Evolutionary conservation across 108 stramenopile species (phyloP).

Genomic region (Cylindrotheca fusiformis): DNA sequence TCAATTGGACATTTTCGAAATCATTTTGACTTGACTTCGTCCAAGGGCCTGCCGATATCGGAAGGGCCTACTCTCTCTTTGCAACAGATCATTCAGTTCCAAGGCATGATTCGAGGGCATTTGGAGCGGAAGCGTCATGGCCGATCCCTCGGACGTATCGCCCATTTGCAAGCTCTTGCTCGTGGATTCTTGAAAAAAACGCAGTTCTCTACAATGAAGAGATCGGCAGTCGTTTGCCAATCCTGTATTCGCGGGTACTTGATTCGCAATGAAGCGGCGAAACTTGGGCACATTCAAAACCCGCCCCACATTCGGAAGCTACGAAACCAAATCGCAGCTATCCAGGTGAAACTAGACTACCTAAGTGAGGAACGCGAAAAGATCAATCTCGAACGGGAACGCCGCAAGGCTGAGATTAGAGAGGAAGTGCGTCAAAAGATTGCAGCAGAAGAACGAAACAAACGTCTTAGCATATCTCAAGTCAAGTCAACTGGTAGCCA

Average conservation of each 20-base stretch:
- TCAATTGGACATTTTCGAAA: too few relatives aligned
- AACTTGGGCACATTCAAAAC: not conserved
- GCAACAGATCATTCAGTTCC: not conserved
- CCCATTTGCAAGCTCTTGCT: not conserved
- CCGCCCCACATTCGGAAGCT: not conserved
- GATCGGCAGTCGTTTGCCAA: not conserved
- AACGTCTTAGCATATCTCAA: not conserved
- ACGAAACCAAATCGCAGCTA: not conserved
- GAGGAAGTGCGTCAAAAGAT: not conserved
- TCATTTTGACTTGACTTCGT: too few relatives aligned
- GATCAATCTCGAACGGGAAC: not conserved
- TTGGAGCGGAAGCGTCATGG: not conserved
- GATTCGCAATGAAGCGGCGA: not conserved
- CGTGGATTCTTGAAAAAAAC: not conserved
- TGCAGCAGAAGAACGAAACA: not conserved
- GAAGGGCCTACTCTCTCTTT: not conserved
- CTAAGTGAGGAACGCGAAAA: not conserved
- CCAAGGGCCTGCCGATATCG: too few relatives aligned
- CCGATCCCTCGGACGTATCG: not conserved
- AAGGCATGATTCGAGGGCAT: not conserved
- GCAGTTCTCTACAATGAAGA: not conserved
- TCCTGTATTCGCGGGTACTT: not conserved
- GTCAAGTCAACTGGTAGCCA: not conserved
- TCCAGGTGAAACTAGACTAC: not conserved
- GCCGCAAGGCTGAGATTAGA: not conserved